phyloP scores from a whole-genome alignment of 768 basidiomycete species.

The Clavulina sp. region DNA sequence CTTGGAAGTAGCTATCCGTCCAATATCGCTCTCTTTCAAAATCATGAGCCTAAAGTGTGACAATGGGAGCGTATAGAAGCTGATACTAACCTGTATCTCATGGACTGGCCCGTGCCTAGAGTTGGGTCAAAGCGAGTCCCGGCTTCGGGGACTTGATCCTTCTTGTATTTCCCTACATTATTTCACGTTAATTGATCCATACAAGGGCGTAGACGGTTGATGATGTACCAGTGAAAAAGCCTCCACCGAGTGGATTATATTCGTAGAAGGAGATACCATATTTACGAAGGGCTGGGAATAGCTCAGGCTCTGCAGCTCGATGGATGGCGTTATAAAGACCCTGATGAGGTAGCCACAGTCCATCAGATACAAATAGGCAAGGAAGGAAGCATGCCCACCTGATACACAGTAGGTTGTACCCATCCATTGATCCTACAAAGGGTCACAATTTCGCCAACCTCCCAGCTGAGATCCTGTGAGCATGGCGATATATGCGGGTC shows the following conservation, averaged over 20 bases:
- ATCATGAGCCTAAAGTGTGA: too few relatives aligned
- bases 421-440: constrained; percentile 28
- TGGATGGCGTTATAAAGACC: constrained; percentile 10
- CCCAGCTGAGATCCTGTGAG: too few relatives aligned
- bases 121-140: background rate
- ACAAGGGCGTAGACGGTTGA: background rate
- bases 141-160: background rate
- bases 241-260: constrained; percentile 13
- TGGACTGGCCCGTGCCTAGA: too few relatives aligned
- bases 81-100: too few relatives aligned
- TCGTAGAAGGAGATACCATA: constrained; percentile 10
- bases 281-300: constrained; percentile 11
- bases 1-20: too few relatives aligned
- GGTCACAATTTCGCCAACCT: constrained; percentile 29
- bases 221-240: too few relatives aligned
- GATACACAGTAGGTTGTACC: constrained; percentile 33
- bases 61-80: too few relatives aligned
- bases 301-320: constrained; percentile 10
- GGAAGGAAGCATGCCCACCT: constrained; percentile 13
- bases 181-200: background rate
- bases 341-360: background rate
- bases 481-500: too few relatives aligned
- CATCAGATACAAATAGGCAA: background rate
- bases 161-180: background rate
- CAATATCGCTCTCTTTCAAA: too few relatives aligned